Evolutionary conservation across 2,329 filamentous ascomycete genomes (phyloP).

Genomic region (Plectosphaerella plurivora): DNA sequence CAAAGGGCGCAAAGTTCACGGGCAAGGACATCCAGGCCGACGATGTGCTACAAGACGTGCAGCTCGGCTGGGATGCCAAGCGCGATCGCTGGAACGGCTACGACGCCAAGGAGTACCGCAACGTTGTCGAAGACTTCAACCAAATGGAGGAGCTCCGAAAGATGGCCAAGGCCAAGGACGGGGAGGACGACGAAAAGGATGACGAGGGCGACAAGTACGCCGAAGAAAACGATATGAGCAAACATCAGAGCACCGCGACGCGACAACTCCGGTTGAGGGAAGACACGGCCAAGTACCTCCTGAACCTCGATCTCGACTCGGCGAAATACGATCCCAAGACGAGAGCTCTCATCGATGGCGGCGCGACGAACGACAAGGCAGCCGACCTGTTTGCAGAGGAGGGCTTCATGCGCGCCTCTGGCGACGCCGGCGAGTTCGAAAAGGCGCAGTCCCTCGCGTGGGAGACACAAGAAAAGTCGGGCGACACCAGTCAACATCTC

Average conservation of each 20-base stretch:
- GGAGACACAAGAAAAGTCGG: slow-evolving; percentile 84
- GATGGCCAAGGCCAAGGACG: slow-evolving; percentile 39
- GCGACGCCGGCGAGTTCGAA: slow-evolving; percentile 91
- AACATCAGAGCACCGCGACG: slow-evolving; percentile 86
- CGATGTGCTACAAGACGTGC: slow-evolving; percentile 78
- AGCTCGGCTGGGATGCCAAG: slow-evolving; percentile 94
- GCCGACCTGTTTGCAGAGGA: slow-evolving; percentile 86
- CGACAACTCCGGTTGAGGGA: slow-evolving; percentile 88
- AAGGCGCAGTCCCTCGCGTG: slow-evolving; percentile 86
- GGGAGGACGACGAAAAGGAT: slow-evolving; percentile 48
- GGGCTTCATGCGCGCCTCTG: slow-evolving; percentile 82
- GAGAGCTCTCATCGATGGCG: slow-evolving; percentile 80
- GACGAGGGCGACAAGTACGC: slow-evolving; percentile 74
- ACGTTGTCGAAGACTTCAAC: slow-evolving; percentile 86
- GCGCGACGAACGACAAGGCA: slow-evolving; percentile 74
- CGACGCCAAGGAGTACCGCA: slow-evolving; percentile 78
- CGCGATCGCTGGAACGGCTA: slow-evolving; percentile 98
- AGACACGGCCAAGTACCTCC: slow-evolving; percentile 93
- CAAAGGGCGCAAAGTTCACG: slow-evolving; percentile 86
- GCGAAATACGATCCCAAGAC: slow-evolving; percentile 98
- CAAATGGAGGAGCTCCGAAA: slow-evolving; percentile 74
- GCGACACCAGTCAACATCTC: slow-evolving; percentile 77
- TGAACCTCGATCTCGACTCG: slow-evolving; percentile 92
- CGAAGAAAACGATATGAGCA: slow-evolving; percentile 94
- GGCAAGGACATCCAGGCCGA: slow-evolving; percentile 93